Evolutionary conservation across 1,284 basidiomycete species (phyloP).

Genomic region (Mycosarcoma mackinlayi): DNA sequence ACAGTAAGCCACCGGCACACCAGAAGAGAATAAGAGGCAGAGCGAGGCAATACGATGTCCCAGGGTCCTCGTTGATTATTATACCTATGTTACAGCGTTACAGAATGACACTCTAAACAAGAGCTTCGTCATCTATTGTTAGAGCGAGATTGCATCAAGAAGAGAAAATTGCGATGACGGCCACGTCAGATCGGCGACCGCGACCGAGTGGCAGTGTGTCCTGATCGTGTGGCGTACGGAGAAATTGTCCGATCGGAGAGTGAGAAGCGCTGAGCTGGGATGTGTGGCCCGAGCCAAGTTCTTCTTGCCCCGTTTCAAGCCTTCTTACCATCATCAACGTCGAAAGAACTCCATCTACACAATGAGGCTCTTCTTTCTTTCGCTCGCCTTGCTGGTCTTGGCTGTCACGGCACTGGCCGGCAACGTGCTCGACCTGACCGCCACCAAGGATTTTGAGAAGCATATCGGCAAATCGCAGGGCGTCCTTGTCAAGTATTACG

Average conservation of each 20-base stretch:
- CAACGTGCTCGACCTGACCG: conserved; percentile 64
- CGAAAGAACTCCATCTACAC: conserved; percentile 7
- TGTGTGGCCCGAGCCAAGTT: conserved; percentile 10
- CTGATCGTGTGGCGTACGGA: too few relatives aligned
- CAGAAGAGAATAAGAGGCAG: too few relatives aligned
- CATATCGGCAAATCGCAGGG: conserved; percentile 55
- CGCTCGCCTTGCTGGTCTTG: conserved; percentile 34
- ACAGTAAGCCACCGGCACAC: too few relatives aligned
- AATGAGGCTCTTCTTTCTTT: conserved; percentile 36
- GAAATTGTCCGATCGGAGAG: conserved; percentile 20
- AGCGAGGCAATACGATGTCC: too few relatives aligned
- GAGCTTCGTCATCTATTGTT: too few relatives aligned
- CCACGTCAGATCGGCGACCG: conserved; percentile 32
- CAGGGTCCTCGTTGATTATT: too few relatives aligned
- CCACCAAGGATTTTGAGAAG: conserved; percentile 57
- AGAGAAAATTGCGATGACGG: not conserved
- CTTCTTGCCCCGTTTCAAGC: not conserved
- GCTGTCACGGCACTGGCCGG: conserved; percentile 38
- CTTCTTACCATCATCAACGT: conserved; percentile 10
- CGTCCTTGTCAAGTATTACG: conserved; percentile 64
- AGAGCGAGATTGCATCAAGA: not conserved
- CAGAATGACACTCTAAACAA: too few relatives aligned
- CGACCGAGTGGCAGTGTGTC: too few relatives aligned
- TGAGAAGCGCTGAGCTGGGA: not conserved
- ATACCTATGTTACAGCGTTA: too few relatives aligned